phyloP scores from a whole-genome alignment of 805 yeast genomes.

The Saccharomycopsis amapae region DNA sequence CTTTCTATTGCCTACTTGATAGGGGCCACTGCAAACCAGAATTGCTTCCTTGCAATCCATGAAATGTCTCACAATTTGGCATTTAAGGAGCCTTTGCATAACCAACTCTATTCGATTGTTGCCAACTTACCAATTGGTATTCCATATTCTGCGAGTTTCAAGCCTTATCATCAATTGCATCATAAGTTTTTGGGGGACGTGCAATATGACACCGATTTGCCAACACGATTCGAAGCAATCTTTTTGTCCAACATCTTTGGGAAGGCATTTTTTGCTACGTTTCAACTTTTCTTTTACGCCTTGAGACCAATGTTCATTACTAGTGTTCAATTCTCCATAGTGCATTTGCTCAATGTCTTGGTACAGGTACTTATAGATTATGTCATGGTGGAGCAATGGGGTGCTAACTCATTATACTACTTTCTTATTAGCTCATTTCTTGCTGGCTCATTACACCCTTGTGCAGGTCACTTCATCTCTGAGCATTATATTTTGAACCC shows the following conservation, averaged over 20 bases:
- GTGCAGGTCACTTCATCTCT: slow-evolving; percentile 94
- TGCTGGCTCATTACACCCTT: slow-evolving; percentile 90
- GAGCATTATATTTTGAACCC: slow-evolving; percentile 80
- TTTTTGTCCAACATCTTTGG: slow-evolving; percentile 73
- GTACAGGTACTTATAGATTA: slow-evolving; percentile 55
- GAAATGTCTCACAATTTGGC: slow-evolving; percentile 81
- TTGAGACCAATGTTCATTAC: slow-evolving; percentile 84
- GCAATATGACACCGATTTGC: slow-evolving; percentile 78
- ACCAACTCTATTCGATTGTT: slow-evolving; percentile 68
- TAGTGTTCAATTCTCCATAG: slow-evolving; percentile 60
- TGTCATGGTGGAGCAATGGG: slow-evolving; percentile 53
- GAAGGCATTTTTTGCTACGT: slow-evolving; percentile 84
- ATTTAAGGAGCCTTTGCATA: slow-evolving; percentile 70
- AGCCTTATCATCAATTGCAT: slow-evolving; percentile 83
- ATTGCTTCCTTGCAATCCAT: slow-evolving; percentile 79
- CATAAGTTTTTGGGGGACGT: slow-evolving; percentile 88
- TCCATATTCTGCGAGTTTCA: slow-evolving; percentile 82
- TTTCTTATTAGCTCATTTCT: slow-evolving; percentile 70
- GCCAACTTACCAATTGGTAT: slow-evolving; percentile 83
- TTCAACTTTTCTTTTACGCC: slow-evolving; percentile 85
- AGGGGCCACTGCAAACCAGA: slow-evolving; percentile 85
- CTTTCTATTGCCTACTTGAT: slow-evolving; percentile 61
- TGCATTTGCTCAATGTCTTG: slow-evolving; percentile 60
- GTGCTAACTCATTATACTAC: slow-evolving; percentile 56
- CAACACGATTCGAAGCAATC: slow-evolving; percentile 71